Base-by-base conservation (phyloP, 345 rosid genomes). In the Aegle marmelos region DNA sequence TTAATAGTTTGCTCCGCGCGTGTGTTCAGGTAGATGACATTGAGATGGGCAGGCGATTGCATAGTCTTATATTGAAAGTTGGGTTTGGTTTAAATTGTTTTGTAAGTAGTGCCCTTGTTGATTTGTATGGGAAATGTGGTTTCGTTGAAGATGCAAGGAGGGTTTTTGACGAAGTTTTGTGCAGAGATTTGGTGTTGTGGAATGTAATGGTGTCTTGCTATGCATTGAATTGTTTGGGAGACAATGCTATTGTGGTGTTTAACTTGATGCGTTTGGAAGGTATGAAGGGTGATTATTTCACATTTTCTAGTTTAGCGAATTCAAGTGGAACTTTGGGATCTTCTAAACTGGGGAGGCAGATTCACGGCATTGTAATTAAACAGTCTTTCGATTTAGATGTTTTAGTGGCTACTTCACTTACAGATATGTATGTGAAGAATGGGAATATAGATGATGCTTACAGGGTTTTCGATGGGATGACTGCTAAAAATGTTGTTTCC, bases 41-140 rank as follows among this genome's bases (percentile, higher is more conserved):
- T 2, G 86, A 56, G 73, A 75, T 81, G 68, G 94, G 92, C 28
- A 76, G 75, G 67, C 86, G 83, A 64, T 68, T 92, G 84, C 97
- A 92, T 72, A 73, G 92, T 77, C 78, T 84, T 54, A 45, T 83
- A n/a, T 39, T 79, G 80, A 92, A 88, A 84, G 86, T 78, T 33
- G 95, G 94, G 27, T 82, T 86, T n/a, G 80, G 71, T 33, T 72
- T 68, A 28, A 69, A 80, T 72, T 84, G 87, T 75, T 82, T 88
- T 82, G 81, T 83, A 36, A 77, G 83, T 45, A 82, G 88, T 71
- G 85, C 83, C 78, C 87, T 91, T 33, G 84, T 91, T 74, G 87
- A 81, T 83, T 79, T 92, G 76, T 92, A 94, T 56, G 94, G 94
- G 77, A 92, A 94, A 86, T 87, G 85, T 70, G 88, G 93, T 79